These are phyloP conservation scores for Chalciporus piperatus DNA, from an alignment of 768 basidiomycete genomes.

Conservation along the genomic window DNA sequence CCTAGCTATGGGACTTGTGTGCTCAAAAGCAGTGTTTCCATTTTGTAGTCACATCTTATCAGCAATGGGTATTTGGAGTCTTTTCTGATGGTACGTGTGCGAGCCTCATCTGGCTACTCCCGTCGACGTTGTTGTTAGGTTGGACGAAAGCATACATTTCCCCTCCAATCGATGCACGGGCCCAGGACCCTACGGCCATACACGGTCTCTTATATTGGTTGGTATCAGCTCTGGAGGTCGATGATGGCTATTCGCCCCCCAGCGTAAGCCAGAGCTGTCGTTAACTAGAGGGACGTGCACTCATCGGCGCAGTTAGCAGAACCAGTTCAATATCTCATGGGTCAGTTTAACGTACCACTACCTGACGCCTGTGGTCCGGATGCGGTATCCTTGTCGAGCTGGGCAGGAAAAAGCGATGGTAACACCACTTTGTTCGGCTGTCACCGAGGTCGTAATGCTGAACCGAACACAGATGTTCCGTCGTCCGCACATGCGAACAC, in stretches of 20 bases:
- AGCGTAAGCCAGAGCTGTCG: constrained; percentile 14
- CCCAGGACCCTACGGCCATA: constrained; percentile 46
- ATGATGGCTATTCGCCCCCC: constrained; percentile 29
- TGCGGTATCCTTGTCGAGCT: constrained; percentile 31
- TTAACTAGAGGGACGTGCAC: not conserved
- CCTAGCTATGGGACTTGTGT: constrained; percentile 52
- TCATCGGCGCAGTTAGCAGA: constrained; percentile 26
- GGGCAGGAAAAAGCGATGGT: constrained; percentile 31
- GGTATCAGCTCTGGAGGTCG: constrained; percentile 42
- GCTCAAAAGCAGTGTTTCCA: constrained; percentile 45
- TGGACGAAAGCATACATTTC: constrained; percentile 55
- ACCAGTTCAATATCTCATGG: constrained; percentile 31
- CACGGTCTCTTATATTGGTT: constrained; percentile 58
- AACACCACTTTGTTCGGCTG: not conserved
- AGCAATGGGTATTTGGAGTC: constrained; percentile 59
- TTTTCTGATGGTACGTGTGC: constrained; percentile 49
- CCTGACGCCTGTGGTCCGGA: constrained; percentile 17
- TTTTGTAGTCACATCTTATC: constrained; percentile 60
- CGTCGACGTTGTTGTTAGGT: constrained; percentile 32
- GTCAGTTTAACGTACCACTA: constrained; percentile 22
- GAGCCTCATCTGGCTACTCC: not conserved
- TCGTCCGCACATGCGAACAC: constrained; percentile 20
- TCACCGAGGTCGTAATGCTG: not conserved
- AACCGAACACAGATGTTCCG: constrained; percentile 18
- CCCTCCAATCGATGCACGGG: constrained; percentile 39